Evolutionary conservation across 2,329 filamentous ascomycete species (phyloP).

Genomic region (Cladosporium halotolerans): DNA sequence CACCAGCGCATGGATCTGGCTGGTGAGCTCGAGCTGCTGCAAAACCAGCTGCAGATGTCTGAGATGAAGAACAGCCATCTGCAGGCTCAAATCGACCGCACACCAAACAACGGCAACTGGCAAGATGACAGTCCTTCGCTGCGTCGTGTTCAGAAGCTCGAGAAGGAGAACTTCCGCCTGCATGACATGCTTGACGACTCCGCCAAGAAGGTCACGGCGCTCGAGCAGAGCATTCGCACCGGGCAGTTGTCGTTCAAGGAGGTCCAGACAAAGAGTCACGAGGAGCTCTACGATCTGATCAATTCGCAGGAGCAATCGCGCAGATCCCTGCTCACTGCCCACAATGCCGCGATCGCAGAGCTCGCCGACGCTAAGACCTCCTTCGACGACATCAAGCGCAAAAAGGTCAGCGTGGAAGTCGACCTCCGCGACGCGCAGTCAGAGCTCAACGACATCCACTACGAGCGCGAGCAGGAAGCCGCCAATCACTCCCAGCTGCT

Average conservation of each 20-base stretch:
- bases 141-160: slow-evolving; percentile 79
- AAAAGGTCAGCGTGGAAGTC: slow-evolving; percentile 71
- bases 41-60: slow-evolving; percentile 87
- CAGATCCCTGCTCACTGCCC: slow-evolving; percentile 70
- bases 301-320: slow-evolving; percentile 90
- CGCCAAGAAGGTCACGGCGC: slow-evolving; percentile 77
- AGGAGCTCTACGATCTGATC: slow-evolving; percentile 86
- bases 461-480: slow-evolving; percentile 77
- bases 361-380: slow-evolving; percentile 79
- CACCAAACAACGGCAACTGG: slow-evolving; percentile 53
- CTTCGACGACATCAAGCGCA: slow-evolving; percentile 79
- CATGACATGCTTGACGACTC: slow-evolving; percentile 96
- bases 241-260: slow-evolving; percentile 86
- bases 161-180: slow-evolving; percentile 82
- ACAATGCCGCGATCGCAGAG: slow-evolving; percentile 80
- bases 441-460: slow-evolving; percentile 73
- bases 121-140: slow-evolving; percentile 73
- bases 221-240: slow-evolving; percentile 80
- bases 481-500: slow-evolving; percentile 82
- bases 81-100: slow-evolving; percentile 74
- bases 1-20: slow-evolving; percentile 89
- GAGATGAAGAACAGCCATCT: slow-evolving; percentile 95
- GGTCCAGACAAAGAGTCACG: slow-evolving; percentile 86
- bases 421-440: slow-evolving; percentile 78
- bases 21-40: slow-evolving; percentile 81